Base-by-base conservation (phyloP, 2,329 filamentous ascomycete genomes). In the Ascochyta clinopodiicola region DNA sequence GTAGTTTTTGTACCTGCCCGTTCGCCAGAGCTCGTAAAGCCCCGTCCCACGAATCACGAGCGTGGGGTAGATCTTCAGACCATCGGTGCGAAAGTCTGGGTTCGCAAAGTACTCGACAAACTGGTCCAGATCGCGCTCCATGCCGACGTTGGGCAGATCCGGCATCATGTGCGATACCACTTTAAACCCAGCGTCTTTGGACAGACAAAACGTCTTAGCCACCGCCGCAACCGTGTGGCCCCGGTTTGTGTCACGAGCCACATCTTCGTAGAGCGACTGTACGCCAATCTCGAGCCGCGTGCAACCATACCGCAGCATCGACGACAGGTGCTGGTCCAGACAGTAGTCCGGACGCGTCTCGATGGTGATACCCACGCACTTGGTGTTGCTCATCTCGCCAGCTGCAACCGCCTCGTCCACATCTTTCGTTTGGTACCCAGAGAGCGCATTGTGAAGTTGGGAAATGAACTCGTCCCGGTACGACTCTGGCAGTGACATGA, bases 141-240 rank as follows among this genome's bases (percentile, higher is more conserved):
- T 96, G 52, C 95, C 95, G 2, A 99, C 95, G 68, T 99, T 99
- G 3, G 95, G 95, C 43, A 99, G 79, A 73, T 99, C 95, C 1
- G 95, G 95, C 95, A 99, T 99, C 95, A 99, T 99, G 78, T 99
- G 95, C 64, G 91, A 96, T 60, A 99, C 95, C 0, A 99, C 95
- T 77, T 99, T 99, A 84, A 96, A 99, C 0, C 95, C 95, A 6
- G 96, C 92, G 75, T 99, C 96, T 77, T 99, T 99, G 61, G 95
- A 88, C n/a, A 97, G 82, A 64, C 91, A 96, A 74, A 99, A 99
- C 0, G 95, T 99, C 77, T 99, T 93, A 27, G 92, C 94, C 0
- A 99, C 95, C 1, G 96, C 86, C 6, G 92, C 92, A 22, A 99
- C 95, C 0, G 95, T 99, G 76, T 99, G 95, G 0, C 95, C 95